phyloP scores from a whole-genome alignment of 1,284 basidiomycete genomes.

The Sphaerobolus stellatus region DNA sequence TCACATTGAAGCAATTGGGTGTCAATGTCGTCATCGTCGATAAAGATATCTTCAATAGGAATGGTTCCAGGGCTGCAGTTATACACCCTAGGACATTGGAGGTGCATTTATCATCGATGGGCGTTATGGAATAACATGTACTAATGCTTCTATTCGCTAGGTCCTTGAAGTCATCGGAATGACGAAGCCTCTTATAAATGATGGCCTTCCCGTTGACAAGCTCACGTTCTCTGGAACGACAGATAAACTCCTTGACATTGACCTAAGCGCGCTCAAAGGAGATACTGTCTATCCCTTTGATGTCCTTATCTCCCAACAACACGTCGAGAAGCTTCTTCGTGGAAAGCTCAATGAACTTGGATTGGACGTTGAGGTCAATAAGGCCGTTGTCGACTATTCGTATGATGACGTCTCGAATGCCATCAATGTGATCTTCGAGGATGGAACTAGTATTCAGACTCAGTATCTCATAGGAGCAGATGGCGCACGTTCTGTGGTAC shows the following conservation, averaged over 20 bases:
- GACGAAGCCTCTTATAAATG: neutral
- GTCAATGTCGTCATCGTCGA: neutral
- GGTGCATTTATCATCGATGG: neutral
- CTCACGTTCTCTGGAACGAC: neutral
- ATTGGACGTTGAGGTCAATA: conserved; percentile 37
- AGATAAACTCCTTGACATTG: conserved; percentile 24
- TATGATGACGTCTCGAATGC: conserved; percentile 16
- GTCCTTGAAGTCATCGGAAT: neutral
- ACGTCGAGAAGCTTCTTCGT: conserved; percentile 45
- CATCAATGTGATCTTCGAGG: conserved; percentile 49
- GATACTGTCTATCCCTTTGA: conserved; percentile 49
- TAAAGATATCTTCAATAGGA: neutral
- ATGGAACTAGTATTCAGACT: conserved; percentile 44
- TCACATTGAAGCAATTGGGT: neutral
- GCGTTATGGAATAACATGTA: neutral
- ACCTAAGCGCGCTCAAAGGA: conserved; percentile 27
- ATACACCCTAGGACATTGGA: neutral
- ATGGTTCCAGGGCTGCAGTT: neutral
- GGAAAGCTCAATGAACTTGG: conserved; percentile 34
- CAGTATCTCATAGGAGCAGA: conserved; percentile 57
- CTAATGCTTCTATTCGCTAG: neutral
- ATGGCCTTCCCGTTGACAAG: neutral
- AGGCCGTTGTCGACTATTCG: conserved; percentile 31
- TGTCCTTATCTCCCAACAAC: conserved; percentile 45
- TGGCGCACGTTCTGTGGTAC: conserved; percentile 50